Base-by-base conservation (phyloP, 768 basidiomycete species). In the Tubosaeta brunneosetosa region DNA sequence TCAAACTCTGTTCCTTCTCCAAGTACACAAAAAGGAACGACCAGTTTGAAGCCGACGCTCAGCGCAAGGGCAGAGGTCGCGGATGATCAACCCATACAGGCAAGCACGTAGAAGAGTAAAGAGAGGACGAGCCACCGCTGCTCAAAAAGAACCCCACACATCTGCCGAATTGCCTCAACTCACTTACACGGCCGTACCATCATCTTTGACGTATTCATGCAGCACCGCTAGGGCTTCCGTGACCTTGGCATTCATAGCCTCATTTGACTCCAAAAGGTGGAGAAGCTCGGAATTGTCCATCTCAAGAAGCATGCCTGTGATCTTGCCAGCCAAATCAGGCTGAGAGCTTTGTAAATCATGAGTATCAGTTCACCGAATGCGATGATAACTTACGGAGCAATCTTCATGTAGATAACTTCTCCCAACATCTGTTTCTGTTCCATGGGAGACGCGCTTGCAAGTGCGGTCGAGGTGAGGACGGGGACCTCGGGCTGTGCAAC, bases 361-460 rank as follows among this genome's bases (percentile, higher is more conserved):
- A 49, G 55, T 7, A 51, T 33, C 43, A 43, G 17, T n/a, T 47
- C 55, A 19, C 17, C 50, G 25, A 38, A 26, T 17, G 22, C 37
- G 22, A 22, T 60, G 27, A 3, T 32, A 34, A 66, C 90, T 69
- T 75, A 92, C 88, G 73, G 66, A 52, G 78, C 81, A 59, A 97
- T 94, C 67, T 83, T 87, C 81, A 95, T 86, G 75, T 97, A 97
- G 61, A 97, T 84, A 46, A 89, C 83, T 74, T 99, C 97, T 61
- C 97, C 97, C 44, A 99, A 79, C 88, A 97, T 93, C 72, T 99
- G 97, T 79, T 99, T 99, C 82, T 97, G 94, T 72, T 98, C 95
- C 69, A 78, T 75, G 33, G 84, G 82, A 44, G 78, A 71, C 22
- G 83, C 82, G 55, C 64, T 77, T 40, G 80, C 80, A 55, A 88